Evolutionary conservation across 2,329 filamentous ascomycete species (phyloP).

Genomic region (Pseudogymnoascus destructans): DNA sequence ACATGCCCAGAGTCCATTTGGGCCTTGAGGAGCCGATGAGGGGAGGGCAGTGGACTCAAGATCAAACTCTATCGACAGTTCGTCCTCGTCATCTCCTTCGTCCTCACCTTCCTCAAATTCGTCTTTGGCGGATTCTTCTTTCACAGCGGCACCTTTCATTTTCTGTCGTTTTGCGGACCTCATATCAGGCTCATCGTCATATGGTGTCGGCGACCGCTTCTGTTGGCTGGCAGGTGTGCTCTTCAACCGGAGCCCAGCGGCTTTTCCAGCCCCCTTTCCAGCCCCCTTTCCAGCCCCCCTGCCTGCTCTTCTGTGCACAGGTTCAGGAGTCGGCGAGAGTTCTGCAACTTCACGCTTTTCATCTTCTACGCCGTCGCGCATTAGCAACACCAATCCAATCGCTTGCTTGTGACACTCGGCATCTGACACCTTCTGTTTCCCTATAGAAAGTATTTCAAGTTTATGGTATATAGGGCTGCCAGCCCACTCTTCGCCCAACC

Average conservation of each 20-base stretch:
- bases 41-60: constrained; percentile 29
- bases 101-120: constrained; percentile 5
- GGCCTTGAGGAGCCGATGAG: constrained; percentile 37
- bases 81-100: background rate
- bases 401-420: background rate
- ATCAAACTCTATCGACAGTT: constrained; percentile 20
- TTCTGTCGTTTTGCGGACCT: constrained; percentile 6
- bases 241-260: background rate
- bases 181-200: background rate
- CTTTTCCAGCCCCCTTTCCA: background rate
- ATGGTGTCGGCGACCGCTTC: background rate
- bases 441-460: background rate
- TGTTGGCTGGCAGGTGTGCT: background rate
- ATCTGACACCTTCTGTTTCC: background rate
- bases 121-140: background rate
- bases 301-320: background rate
- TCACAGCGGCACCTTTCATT: background rate
- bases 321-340: background rate
- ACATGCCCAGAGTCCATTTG: constrained; percentile 54
- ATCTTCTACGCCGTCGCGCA: background rate
- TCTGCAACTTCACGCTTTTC: background rate
- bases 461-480: constrained; percentile 8
- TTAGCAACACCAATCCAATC: background rate
- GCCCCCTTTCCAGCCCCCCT: background rate
- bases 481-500: constrained; percentile 9